Evolutionary conservation across 345 rosid species (phyloP), one percentile per base, ranked within the genome.

Genomic region (Brassica carinata): DNA sequence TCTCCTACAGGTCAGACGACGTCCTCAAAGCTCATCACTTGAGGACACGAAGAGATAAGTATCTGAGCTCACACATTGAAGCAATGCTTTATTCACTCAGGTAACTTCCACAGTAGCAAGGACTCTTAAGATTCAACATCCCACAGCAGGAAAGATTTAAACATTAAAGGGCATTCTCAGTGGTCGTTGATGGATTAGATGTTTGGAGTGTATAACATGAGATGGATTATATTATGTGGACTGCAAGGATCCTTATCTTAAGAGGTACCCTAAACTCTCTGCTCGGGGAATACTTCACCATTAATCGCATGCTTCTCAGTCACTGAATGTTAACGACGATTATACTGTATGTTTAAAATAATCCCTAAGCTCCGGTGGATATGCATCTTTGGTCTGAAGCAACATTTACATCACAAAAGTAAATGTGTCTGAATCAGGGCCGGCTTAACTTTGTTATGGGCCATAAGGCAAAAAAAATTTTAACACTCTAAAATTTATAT

Each of bases 151-250:
- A 84, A 81, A 71, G 90, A 87, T 76, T 81, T 85, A 5, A 67
- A 88, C 69, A 76, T 74, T 19, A 87, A 83, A 84, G 92, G 88
- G 0, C 85, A 88, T 68, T 84, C 87, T 17, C 27, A 75, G 14
- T 85, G 92, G 92, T 83, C 90, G 1, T 78, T 87, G 68, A 33
- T 88, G 64, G 91, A 85, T 71, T 43, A 88, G 74, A 3, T 87
- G 62, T 8, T 83, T 8, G 71, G 69, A 57, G 91, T 88, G 8
- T 85, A 81, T n/a, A 61, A 33, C 15, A 76, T 72, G 2, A 30
- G 83, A 17, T 33, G 89, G 90, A 1, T 78, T 81, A 14, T 81
- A 72, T 69, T 84, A 87, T 38, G 88, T 87, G 51, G 89, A 89
- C 69, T 75, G 75, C 55, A 81, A 87, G 74, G 86, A 89, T 64